Conservation (phyloP, 2,329 filamentous ascomycete species). For the Arthrobotrys iridis region DNA sequence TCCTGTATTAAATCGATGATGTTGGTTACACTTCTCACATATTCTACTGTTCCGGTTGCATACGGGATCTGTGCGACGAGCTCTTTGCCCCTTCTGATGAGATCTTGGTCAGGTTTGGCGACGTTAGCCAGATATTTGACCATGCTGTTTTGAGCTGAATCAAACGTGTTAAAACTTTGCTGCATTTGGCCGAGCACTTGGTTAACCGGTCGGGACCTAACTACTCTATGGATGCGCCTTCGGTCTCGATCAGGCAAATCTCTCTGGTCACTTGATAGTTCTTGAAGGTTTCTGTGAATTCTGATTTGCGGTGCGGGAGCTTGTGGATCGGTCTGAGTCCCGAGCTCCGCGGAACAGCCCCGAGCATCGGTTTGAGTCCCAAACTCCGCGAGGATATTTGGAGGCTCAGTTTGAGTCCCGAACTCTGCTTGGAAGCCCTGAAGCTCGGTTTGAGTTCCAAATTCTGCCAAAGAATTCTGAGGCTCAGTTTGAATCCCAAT, state of each 20-base stretch:
- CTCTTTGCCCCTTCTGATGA: neutral
- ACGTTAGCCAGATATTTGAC: neutral
- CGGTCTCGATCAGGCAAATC: no score
- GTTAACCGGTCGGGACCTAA: neutral
- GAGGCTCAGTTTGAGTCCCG: no score
- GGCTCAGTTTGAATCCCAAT: no score
- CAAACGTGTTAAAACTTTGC: neutral
- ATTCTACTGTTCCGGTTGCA: neutral
- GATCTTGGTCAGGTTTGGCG: neutral
- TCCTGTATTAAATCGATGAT: constrained; percentile 3
- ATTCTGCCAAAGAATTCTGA: no score
- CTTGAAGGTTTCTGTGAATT: neutral
- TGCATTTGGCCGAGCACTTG: neutral
- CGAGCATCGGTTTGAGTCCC: no score
- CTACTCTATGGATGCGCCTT: neutral
- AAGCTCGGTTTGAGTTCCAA: neutral
- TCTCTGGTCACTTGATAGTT: no score
- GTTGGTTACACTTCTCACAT: neutral
- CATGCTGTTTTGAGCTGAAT: neutral
- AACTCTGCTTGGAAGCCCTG: no score
- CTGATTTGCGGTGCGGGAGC: neutral
- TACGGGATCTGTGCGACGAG: neutral
- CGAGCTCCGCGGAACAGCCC: no score
- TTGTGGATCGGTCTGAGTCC: no score
- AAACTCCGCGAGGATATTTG: no score